Conservation (phyloP, 108 stramenopile genomes). For the Skeletonema tropicum region DNA sequence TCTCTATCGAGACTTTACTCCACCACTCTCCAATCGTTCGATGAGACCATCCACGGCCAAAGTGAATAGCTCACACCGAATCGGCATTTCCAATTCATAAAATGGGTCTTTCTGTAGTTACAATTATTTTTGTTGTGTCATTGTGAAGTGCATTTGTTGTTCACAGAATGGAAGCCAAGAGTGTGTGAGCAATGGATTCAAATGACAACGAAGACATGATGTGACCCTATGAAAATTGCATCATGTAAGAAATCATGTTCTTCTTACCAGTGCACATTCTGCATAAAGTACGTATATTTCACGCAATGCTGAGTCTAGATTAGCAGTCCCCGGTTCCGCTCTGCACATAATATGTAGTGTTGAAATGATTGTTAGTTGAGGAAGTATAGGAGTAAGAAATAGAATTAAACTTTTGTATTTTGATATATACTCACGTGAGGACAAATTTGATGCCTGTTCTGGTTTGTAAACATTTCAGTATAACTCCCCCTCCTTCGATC, state of each 20-base stretch:
- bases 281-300: conserved; percentile 86
- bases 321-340: conserved; percentile 68
- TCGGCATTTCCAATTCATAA: conserved; percentile 92
- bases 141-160: neutral
- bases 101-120: conserved; percentile 77
- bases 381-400: neutral
- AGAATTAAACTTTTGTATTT: neutral
- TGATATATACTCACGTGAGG: conserved; percentile 66
- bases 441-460: conserved; percentile 90
- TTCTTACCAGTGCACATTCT: conserved; percentile 71
- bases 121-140: conserved; percentile 1
- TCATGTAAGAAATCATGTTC: too few species aligned
- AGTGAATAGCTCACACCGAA: conserved; percentile 83
- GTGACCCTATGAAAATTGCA: neutral
- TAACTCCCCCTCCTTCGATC: conserved; percentile 75
- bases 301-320: conserved; percentile 67
- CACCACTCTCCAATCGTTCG: conserved; percentile 18
- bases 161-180: neutral
- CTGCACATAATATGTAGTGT: conserved; percentile 16
- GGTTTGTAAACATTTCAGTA: conserved; percentile 77
- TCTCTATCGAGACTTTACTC: conserved; percentile 6
- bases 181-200: neutral
- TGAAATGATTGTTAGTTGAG: neutral
- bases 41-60: conserved; percentile 78
- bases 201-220: too few species aligned